Conservation (phyloP, 1,284 basidiomycete species). For the Mycocalia duriaeana region DNA sequence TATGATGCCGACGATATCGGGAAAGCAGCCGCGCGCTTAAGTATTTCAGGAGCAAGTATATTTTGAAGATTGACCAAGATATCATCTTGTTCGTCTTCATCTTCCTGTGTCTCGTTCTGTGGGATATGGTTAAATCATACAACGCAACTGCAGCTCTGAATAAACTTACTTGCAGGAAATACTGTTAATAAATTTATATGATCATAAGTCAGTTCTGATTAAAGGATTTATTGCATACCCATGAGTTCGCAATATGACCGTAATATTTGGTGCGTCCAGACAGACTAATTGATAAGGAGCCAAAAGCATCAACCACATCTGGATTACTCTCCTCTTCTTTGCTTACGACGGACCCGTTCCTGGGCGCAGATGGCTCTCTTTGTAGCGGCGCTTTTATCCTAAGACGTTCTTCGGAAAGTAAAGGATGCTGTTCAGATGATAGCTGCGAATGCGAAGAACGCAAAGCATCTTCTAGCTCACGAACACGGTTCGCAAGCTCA, state of each 20-base stretch:
- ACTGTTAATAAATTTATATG: conserved; percentile 33
- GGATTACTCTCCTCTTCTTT: conserved; percentile 61
- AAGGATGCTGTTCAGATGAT: conserved; percentile 59
- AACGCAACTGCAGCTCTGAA: conserved; percentile 10
- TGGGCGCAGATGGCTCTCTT: conserved; percentile 39
- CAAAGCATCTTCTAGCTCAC: conserved; percentile 73
- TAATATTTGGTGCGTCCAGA: conserved; percentile 69
- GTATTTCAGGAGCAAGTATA: conserved; percentile 55
- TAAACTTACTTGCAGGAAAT: conserved; percentile 60
- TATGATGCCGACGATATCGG: conserved; percentile 51
- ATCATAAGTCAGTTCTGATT: conserved; percentile 1
- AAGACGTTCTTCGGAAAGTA: conserved; percentile 65
- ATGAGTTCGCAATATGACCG: conserved; percentile 73
- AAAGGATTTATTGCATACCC: conserved; percentile 34
- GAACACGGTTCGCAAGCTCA: conserved; percentile 66
- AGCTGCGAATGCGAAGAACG: conserved; percentile 52
- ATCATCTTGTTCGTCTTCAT: conserved; percentile 48
- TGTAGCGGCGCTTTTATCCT: conserved; percentile 70
- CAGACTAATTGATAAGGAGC: conserved; percentile 63
- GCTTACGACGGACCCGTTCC: conserved; percentile 19
- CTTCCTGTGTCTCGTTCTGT: conserved; percentile 57
- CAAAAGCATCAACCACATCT: conserved; percentile 76
- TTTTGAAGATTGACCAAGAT: conserved; percentile 44
- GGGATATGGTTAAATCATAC: conserved; percentile 9
- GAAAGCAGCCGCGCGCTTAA: conserved; percentile 58